Base-by-base conservation (phyloP, 2,329 filamentous ascomycete genomes). In the Chrysoporthe austroafricana region DNA sequence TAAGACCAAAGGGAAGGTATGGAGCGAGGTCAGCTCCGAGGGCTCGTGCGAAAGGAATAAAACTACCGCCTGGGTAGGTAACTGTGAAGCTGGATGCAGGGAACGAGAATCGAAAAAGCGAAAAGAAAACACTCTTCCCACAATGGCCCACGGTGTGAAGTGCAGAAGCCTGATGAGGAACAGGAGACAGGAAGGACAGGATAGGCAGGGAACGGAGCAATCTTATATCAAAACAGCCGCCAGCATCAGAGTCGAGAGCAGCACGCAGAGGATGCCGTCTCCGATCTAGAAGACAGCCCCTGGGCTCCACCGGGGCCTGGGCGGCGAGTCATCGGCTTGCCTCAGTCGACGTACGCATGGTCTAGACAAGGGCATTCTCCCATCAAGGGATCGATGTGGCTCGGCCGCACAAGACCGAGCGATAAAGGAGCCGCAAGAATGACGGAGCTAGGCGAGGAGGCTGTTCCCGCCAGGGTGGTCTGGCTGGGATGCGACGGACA, bases 21-120 rank as follows among this genome's bases (percentile, higher is more conserved):
- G 26, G 26, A 32, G 46, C 16, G 26, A 54, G 50, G 32, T 16
- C 21, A 54, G 56, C 34, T 58, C 34, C n/a, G 36, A 6, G n/a
- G 26, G 9, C 32, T 18, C 9, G 34, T n/a, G 34, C 9, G n/a
- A 54, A 44, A 8, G 26, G 52, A 56, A 56, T 56, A 26, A 39
- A 44, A 64, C 62, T 64, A 67, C 68, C 68, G 60, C 68, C 68
- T 58, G 68, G 68, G 68, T 64, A 66, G 66, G 43, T 32, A 54
- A 13, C n/a, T 52, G 48, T 32, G 16, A 5, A 57, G 61, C 18
- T n/a, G 46, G 52, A 50, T 63, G 26, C 61, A 64, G 43, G 21
- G 56, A 50, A 39, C 11, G 44, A 36, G 57, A 26, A 44, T 13
- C 9, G 14, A 16, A 43, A 42, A 36, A 21, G 21, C 52, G n/a